Conservation (phyloP, 2,329 filamentous ascomycete species). For the Shiraia bambusicola region DNA sequence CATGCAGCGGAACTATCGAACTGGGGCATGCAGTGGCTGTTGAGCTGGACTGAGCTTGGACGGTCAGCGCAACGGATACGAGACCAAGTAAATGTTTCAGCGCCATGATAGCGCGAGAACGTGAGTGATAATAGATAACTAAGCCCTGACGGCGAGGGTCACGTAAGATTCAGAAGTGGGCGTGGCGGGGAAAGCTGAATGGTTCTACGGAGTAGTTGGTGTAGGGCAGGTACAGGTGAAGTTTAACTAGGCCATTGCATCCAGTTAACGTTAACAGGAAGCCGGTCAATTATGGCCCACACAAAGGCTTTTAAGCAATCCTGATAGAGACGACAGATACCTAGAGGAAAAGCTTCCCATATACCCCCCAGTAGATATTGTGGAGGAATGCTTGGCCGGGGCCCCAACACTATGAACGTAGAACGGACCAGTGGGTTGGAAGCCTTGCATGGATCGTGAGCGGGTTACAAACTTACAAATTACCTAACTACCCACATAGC, state of each 20-base stretch:
- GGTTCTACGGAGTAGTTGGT: slow-evolving; percentile 1
- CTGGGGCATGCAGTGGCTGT: slow-evolving; percentile 36
- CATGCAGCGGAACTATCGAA: slow-evolving; percentile 41
- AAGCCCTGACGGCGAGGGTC: neutral
- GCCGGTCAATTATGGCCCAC: neutral
- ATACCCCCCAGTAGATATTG: slow-evolving; percentile 21
- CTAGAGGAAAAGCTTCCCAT: slow-evolving; percentile 8
- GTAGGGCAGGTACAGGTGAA: slow-evolving; percentile 10
- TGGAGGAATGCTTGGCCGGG: slow-evolving; percentile 21
- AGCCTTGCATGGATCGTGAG: no score
- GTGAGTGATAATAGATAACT: slow-evolving; percentile 8
- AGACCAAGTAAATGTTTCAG: slow-evolving; percentile 31
- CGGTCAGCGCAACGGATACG: slow-evolving; percentile 23
- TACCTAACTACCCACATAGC: no score
- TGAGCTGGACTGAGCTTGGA: slow-evolving; percentile 24
- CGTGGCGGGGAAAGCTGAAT: slow-evolving; percentile 1
- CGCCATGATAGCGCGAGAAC: slow-evolving; percentile 20
- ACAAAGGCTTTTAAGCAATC: neutral
- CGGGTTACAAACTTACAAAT: no score
- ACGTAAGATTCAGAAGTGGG: neutral
- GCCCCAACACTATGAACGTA: slow-evolving; percentile 20
- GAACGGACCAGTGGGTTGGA: neutral
- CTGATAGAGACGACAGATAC: neutral
- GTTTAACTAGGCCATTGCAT: neutral
- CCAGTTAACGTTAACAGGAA: neutral